These are phyloP conservation scores for Xenoacremonium recifei DNA, from an alignment of 2,329 filamentous ascomycete genomes.

Conservation along the genomic window DNA sequence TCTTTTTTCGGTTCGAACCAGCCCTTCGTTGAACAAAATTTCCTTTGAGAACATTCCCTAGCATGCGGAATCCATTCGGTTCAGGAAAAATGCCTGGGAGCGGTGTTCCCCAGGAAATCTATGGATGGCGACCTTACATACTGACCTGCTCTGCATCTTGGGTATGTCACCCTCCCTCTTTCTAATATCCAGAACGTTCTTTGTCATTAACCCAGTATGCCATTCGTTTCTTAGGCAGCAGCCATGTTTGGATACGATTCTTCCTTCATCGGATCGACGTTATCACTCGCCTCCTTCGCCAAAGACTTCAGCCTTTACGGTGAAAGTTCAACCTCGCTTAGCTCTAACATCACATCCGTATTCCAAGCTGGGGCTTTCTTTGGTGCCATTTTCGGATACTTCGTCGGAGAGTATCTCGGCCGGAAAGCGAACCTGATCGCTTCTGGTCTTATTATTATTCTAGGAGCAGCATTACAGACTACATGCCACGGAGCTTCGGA, in stretches of 20 bases:
- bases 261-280: not conserved
- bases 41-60: too few relatives aligned
- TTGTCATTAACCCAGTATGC: too few relatives aligned
- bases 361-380: not conserved
- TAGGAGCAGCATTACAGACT: not conserved
- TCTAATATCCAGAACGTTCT: too few relatives aligned
- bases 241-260: not conserved
- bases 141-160: too few relatives aligned
- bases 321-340: not conserved
- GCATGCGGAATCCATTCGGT: too few relatives aligned
- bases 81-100: too few relatives aligned
- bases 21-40: too few relatives aligned
- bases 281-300: not conserved
- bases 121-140: too few relatives aligned
- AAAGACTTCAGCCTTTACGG: not conserved
- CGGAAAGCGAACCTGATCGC: not conserved
- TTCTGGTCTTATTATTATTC: not conserved
- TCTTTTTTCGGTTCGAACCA: too few relatives aligned
- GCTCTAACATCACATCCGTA: not conserved
- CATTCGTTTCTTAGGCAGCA: too few relatives aligned
- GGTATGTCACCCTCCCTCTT: too few relatives aligned
- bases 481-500: not conserved
- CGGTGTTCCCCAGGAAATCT: too few relatives aligned
- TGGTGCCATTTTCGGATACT: not conserved
- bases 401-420: not conserved